Base-by-base conservation (phyloP, 73 alveolate species). In the Paramecium sonneborni region DNA sequence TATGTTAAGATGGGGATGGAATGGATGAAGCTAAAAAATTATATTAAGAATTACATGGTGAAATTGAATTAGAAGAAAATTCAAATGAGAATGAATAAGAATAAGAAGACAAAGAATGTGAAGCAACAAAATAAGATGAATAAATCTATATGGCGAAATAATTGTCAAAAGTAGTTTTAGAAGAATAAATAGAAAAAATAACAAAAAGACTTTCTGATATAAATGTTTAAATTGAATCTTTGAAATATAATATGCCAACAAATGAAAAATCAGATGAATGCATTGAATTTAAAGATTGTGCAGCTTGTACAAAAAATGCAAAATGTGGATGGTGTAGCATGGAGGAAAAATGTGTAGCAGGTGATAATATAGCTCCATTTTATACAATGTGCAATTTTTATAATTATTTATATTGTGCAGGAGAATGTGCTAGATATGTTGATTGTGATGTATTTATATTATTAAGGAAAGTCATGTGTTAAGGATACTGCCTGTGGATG, bases 271-370 rank as follows among this genome's bases (percentile, higher is more conserved):
- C 76, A 12, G 90, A 79, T 44, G 90, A 79, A 43, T 79, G 90
- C 10, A n/a, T 44, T 23, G 90, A 79, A 43, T 39, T 79, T 21
- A 79, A 57, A 24, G 74, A 79, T 43, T 88, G 94, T 20, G 87
- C 85, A 14, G 82, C 85, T 10, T 88, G 94, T 44, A 39, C 94
- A 12, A 88, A 88, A 88, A 82, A 88, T 44, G 55, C 90, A 10
- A 88, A 88, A 88, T 88, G 94, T 43, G 94, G 94, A 15, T 88
- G 94, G 94, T 88, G 94, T 43, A 52, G 62, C 11, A 70, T 70
- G 91, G 94, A 88, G 70, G 67, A 88, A 48, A 88, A 52, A 43
- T 88, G 94, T 88, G 90, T 88, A 1, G 94, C 85, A 21, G 94
- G 94, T 21, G 94, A 88, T 88, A 88, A 88, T 70, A 70, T 88